Percentiles rank a stretch among this genome's conserved stretches.
These are phyloP conservation scores for Jimgerdemannia flammicorona DNA, from an alignment of 192 early-diverging fungal genomes.

Conservation along the genomic window DNA sequence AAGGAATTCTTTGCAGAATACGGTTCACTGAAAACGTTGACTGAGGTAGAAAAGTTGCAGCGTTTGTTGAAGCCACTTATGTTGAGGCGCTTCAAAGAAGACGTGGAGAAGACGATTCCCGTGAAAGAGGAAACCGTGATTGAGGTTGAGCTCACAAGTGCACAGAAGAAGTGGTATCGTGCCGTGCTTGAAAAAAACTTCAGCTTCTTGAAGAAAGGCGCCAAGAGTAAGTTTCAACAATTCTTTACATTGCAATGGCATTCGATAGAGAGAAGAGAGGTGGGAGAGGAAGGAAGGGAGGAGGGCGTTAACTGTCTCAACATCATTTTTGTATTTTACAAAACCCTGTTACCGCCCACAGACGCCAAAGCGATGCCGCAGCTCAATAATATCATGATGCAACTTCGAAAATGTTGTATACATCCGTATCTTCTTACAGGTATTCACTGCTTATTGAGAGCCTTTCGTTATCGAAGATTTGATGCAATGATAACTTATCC, in stretches of 20 bases:
- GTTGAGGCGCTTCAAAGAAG: slow-evolving; percentile 84
- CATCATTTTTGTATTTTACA: not conserved
- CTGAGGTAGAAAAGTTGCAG: slow-evolving; percentile 79
- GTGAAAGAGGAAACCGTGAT: slow-evolving; percentile 90
- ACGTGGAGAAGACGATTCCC: slow-evolving; percentile 85
- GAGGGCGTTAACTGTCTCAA: not conserved
- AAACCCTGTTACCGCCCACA: not conserved
- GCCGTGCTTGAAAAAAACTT: slow-evolving; percentile 85
- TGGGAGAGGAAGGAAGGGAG: not conserved
- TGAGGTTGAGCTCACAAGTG: slow-evolving; percentile 80
- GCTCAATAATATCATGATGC: slow-evolving; percentile 85
- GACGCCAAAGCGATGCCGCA: slow-evolving; percentile 59
- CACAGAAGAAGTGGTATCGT: slow-evolving; percentile 83
- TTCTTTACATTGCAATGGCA: not conserved
- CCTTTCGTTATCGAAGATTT: too few relatives aligned
- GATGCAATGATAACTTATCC: too few relatives aligned
- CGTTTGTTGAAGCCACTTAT: slow-evolving; percentile 77
- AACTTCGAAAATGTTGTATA: slow-evolving; percentile 86
- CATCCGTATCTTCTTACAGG: slow-evolving; percentile 78
- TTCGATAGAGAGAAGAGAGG: too few relatives aligned
- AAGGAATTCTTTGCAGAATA: slow-evolving; percentile 64
- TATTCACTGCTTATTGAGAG: not conserved
- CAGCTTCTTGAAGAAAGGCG: slow-evolving; percentile 73
- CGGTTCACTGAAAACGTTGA: slow-evolving; percentile 60
- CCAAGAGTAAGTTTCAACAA: slow-evolving; percentile 39